Conservation (phyloP, 768 basidiomycete genomes). For the Mycena galericulata region DNA sequence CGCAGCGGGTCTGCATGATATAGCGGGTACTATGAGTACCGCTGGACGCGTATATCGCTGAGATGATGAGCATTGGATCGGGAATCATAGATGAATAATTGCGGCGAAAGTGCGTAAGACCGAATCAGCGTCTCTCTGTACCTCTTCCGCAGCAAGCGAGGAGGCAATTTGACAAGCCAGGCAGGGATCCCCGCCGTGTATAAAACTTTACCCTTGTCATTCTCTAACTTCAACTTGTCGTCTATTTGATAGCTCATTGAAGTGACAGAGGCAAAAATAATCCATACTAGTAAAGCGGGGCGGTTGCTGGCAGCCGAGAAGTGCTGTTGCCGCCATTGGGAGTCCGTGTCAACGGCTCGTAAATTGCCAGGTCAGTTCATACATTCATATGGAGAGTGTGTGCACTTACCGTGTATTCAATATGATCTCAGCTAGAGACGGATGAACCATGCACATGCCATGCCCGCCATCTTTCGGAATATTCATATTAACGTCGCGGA, state of each 20-base stretch:
- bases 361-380: not conserved
- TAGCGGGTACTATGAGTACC: not conserved
- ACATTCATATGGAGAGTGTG: not conserved
- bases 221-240: slow-evolving; percentile 14
- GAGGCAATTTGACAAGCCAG: slow-evolving; percentile 23
- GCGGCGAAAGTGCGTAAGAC: too few relatives aligned
- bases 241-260: slow-evolving; percentile 5
- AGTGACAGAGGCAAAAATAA: slow-evolving; percentile 1
- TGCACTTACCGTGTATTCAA: too few relatives aligned
- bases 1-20: slow-evolving; percentile 3
- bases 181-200: slow-evolving; percentile 23
- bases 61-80: too few relatives aligned
- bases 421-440: not conserved
- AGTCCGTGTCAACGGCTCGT: too few relatives aligned
- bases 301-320: slow-evolving; percentile 5
- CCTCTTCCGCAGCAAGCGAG: slow-evolving; percentile 17
- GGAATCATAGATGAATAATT: too few relatives aligned
- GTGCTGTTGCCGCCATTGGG: not conserved
- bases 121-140: too few relatives aligned
- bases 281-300: not conserved
- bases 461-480: not conserved
- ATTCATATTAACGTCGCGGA: not conserved
- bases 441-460: not conserved
- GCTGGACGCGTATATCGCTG: not conserved
- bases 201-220: slow-evolving; percentile 28